Evolutionary conservation across 495 filamentous ascomycete genomes (phyloP).

Genomic region (Hyaloscypha hepaticicola): DNA sequence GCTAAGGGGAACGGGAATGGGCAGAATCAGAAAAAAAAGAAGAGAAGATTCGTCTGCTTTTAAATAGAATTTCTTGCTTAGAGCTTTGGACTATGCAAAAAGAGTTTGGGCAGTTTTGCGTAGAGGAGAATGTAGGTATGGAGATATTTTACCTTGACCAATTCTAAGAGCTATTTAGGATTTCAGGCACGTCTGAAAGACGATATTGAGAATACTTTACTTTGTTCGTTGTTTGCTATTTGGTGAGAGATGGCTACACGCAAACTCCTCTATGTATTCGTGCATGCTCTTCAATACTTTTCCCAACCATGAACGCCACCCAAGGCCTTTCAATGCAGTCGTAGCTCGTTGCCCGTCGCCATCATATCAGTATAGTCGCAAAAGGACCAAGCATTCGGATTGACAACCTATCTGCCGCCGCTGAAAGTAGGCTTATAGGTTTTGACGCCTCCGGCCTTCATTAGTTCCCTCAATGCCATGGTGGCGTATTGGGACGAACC

Average conservation of each 20-base stretch:
- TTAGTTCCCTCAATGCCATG: constrained; percentile 86
- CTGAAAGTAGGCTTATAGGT: constrained; percentile 66
- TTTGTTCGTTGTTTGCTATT: neutral
- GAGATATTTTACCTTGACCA: too few species aligned
- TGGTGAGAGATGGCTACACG: neutral
- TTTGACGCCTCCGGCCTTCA: constrained; percentile 59
- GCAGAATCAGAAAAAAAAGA: too few species aligned
- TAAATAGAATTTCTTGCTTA: too few species aligned
- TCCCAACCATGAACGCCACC: neutral
- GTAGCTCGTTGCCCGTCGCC: neutral
- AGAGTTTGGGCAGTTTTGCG: too few species aligned
- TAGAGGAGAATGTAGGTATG: too few species aligned
- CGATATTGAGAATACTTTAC: neutral
- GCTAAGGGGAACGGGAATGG: too few species aligned
- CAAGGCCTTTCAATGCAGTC: neutral
- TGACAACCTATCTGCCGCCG: constrained; percentile 20
- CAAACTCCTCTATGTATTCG: neutral
- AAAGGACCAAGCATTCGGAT: neutral
- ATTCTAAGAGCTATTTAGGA: too few species aligned
- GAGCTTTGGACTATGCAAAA: too few species aligned
- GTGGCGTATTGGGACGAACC: constrained; percentile 90
- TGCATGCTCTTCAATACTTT: neutral
- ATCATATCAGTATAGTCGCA: neutral
- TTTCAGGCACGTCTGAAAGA: neutral
- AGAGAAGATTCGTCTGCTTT: too few species aligned